phyloP scores from a whole-genome alignment of 352 stramenopile genomes.

The Phytophthora foliorum region DNA sequence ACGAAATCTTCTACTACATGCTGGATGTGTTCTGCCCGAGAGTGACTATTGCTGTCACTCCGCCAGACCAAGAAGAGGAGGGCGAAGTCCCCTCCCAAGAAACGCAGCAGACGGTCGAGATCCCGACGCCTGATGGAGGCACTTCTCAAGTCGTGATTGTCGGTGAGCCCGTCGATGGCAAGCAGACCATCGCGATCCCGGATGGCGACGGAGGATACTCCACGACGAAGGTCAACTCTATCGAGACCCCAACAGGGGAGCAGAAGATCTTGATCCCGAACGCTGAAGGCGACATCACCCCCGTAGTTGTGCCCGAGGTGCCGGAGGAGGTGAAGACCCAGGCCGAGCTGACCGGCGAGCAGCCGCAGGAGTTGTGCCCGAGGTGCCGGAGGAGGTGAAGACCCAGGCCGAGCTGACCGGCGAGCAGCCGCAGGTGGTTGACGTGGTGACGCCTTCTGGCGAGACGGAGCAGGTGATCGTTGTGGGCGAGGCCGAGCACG shows the following conservation, averaged over 20 bases:
- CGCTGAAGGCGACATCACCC: slow-evolving; percentile 25
- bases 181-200: slow-evolving; percentile 28
- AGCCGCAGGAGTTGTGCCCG: slow-evolving; percentile 22
- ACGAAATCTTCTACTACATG: slow-evolving; percentile 36
- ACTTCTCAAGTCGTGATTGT: slow-evolving; percentile 24
- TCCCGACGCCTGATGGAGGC: slow-evolving; percentile 22
- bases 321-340: slow-evolving; percentile 8
- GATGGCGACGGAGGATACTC: slow-evolving; percentile 24
- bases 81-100: not conserved
- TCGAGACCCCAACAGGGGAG: slow-evolving; percentile 27
- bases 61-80: slow-evolving; percentile 15
- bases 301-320: slow-evolving; percentile 23
- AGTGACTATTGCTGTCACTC: slow-evolving; percentile 24
- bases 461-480: slow-evolving; percentile 33
- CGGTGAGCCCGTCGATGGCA: slow-evolving; percentile 19
- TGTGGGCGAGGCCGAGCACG: slow-evolving; percentile 9
- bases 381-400: slow-evolving; percentile 8
- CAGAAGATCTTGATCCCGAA: slow-evolving; percentile 39
- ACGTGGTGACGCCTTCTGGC: slow-evolving; percentile 17
- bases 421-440: slow-evolving; percentile 21
- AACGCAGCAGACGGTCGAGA: slow-evolving; percentile 24
- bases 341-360: too few relatives aligned
- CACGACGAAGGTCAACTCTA: slow-evolving; percentile 24
- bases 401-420: too few relatives aligned
- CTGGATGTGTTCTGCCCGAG: slow-evolving; percentile 31